Evolutionary conservation across 2,329 filamentous ascomycete genomes (phyloP).

Genomic region (Ceratocystis papillata): DNA sequence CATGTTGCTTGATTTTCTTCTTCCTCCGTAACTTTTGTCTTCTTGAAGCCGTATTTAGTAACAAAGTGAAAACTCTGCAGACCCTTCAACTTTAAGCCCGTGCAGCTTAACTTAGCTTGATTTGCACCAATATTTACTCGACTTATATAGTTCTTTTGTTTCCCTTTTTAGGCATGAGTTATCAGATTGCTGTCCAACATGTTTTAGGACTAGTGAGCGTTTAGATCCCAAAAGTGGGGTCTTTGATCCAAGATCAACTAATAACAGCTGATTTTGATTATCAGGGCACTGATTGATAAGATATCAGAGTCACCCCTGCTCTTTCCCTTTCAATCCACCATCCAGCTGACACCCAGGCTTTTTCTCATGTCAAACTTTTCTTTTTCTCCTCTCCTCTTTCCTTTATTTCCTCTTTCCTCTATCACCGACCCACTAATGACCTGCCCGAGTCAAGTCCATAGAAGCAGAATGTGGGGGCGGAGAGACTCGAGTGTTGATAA

Average conservation of each 20-base stretch:
- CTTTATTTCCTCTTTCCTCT: not conserved
- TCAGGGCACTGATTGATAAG: conserved; percentile 13
- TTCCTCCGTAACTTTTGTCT: too few relatives aligned
- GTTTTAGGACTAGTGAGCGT: not conserved
- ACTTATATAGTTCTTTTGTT: conserved; percentile 2
- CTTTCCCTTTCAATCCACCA: not conserved
- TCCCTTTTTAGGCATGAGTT: conserved; percentile 9
- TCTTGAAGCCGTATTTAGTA: not conserved
- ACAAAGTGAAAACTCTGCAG: conserved; percentile 15
- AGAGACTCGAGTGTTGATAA: not conserved
- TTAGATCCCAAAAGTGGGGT: not conserved
- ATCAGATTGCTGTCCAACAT: conserved; percentile 3
- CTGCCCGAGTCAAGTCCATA: not conserved
- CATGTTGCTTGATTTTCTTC: not conserved
- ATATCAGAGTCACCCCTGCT: not conserved
- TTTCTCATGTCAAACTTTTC: not conserved
- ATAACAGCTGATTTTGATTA: conserved; percentile 12
- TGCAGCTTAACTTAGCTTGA: not conserved
- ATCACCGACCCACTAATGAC: not conserved
- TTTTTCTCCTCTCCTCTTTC: not conserved
- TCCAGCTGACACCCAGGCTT: not conserved
- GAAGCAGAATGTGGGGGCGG: not conserved
- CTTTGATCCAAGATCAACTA: not conserved
- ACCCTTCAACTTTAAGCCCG: conserved; percentile 1
- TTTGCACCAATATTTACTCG: not conserved